phyloP scores from a whole-genome alignment of 2,329 filamentous ascomycete species.

The Fusarium haematococcum region DNA sequence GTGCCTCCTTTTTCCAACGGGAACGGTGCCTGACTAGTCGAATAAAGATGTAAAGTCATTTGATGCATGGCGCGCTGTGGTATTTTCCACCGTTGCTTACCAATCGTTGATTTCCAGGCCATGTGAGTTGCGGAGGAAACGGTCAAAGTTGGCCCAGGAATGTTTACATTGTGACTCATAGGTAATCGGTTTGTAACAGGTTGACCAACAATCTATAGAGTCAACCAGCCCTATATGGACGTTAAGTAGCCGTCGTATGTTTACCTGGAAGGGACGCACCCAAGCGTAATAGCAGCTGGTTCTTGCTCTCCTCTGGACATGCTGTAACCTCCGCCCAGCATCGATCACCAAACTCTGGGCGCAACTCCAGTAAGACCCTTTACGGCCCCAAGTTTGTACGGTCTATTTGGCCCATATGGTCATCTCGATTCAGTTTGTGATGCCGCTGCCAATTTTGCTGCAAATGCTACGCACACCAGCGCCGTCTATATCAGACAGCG shows the following conservation, averaged over 20 bases:
- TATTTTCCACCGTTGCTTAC: neutral
- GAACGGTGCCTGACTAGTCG: neutral
- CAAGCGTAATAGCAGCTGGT: neutral
- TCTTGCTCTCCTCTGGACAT: neutral
- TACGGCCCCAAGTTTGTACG: neutral
- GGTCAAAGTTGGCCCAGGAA: neutral
- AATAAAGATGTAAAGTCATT: neutral
- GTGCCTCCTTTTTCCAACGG: neutral
- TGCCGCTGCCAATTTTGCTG: neutral
- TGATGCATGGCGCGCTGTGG: neutral
- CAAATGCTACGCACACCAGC: neutral
- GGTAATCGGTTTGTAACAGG: neutral
- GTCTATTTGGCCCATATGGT: neutral
- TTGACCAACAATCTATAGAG: neutral
- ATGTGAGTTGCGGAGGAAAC: neutral
- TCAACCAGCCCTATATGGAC: neutral
- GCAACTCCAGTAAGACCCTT: neutral
- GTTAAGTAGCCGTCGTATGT: neutral
- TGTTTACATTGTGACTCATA: neutral
- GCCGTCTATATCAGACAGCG: neutral
- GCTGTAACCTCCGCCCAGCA: neutral
- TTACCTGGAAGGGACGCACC: neutral
- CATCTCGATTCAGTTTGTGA: neutral
- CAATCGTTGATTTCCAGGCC: neutral
- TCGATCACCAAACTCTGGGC: neutral